Conservation (phyloP, 805 yeast species). For the Barnettozyma sucrosica region DNA sequence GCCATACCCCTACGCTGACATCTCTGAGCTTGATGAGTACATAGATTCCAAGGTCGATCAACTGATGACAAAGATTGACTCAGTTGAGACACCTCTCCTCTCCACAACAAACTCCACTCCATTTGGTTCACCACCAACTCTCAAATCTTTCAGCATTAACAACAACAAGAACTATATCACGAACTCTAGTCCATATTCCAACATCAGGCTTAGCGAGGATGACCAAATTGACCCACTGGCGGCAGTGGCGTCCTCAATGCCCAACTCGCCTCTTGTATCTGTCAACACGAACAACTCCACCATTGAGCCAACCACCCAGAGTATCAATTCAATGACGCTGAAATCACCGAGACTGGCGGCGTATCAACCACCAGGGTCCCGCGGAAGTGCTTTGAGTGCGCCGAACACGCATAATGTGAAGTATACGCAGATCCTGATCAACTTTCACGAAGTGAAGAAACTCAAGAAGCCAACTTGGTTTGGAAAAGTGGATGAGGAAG, state of each 20-base stretch:
- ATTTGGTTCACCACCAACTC: conserved; percentile 20
- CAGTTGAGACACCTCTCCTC: conserved; percentile 11
- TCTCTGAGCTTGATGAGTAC: conserved; percentile 42
- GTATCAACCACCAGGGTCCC: conserved; percentile 1
- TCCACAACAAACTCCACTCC: conserved; percentile 19
- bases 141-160: conserved; percentile 8
- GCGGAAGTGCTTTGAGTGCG: conserved; percentile 2
- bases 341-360: conserved; percentile 9
- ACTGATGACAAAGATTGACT: conserved; percentile 26
- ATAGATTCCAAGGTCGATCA: conserved; percentile 32
- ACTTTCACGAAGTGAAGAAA: conserved; percentile 35
- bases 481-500: conserved; percentile 36
- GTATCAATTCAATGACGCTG: conserved; percentile 1
- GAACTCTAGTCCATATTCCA: conserved; percentile 15
- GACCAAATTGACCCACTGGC: neutral
- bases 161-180: neutral
- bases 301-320: conserved; percentile 1
- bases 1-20: conserved; percentile 48
- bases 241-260: conserved; percentile 4
- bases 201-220: conserved; percentile 16
- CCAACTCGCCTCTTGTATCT: conserved; percentile 5
- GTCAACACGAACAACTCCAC: conserved; percentile 1
- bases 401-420: conserved; percentile 13
- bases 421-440: conserved; percentile 32
- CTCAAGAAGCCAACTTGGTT: conserved; percentile 52